Conservation (phyloP, 495 filamentous ascomycete genomes). For the Aspergillus funiculosus region DNA sequence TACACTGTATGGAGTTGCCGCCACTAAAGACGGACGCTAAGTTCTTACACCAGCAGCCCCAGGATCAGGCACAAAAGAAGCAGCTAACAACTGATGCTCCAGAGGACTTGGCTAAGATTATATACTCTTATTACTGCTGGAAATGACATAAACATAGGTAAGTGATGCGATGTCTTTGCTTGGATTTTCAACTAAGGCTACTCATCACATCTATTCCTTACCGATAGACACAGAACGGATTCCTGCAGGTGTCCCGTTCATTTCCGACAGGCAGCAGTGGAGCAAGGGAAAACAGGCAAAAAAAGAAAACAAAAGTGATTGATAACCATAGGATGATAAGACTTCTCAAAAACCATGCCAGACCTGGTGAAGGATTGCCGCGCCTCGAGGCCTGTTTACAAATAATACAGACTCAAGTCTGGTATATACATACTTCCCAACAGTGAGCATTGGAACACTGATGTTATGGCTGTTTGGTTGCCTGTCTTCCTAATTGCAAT, state of each 20-base stretch:
- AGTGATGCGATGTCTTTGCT: no score
- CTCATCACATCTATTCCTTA: neutral
- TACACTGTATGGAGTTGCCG: constrained; percentile 8
- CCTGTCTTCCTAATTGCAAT: neutral
- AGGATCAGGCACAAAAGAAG: no score
- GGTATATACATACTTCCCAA: constrained; percentile 11
- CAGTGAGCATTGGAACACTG: no score
- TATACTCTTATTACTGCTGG: neutral
- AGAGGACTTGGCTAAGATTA: neutral
- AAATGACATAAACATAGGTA: no score
- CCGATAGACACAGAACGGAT: neutral
- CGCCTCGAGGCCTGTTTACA: neutral
- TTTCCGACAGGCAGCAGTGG: neutral
- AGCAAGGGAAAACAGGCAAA: neutral
- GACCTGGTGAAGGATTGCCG: neutral
- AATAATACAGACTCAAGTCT: neutral
- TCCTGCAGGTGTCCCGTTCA: neutral
- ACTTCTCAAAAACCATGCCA: no score
- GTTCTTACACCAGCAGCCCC: constrained; percentile 1
- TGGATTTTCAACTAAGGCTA: neutral
- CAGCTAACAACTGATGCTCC: neutral
- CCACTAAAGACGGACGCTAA: constrained; percentile 11
- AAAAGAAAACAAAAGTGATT: neutral
- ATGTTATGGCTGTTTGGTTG: no score
- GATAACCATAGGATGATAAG: neutral